Base-by-base conservation (phyloP, 176 grass and related monocot species). In the Carex littledalei region DNA sequence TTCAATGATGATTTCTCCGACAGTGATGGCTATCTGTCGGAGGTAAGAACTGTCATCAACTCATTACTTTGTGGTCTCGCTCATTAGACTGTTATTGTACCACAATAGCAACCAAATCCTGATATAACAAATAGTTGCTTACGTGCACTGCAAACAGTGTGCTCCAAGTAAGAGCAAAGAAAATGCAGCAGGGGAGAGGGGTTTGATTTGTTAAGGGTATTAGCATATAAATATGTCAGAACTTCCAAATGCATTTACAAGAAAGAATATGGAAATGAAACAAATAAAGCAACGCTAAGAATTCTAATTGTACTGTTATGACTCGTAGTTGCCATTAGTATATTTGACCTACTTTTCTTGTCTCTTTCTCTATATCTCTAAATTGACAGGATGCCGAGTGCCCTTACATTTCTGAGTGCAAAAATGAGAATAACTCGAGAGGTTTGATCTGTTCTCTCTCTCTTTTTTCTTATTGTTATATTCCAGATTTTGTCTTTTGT, bases 21-120 rank as follows among this genome's bases (percentile, higher is more conserved):
- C 62, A 91, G 93, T 80, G 91, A 94, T 82, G 93, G 85, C 76
- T 99, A 94, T 92, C 87, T 99, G 47, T 88, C 93, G 52, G 96
- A 95, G 93, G 95, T 94, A 81, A 80, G 41, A 50, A 21, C 43
- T 20, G n/a, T 74, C 17, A 20, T 9, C 8, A 49, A 74, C n/a
- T 74, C 41, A 22, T 18, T 50, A 50, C 70, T 74, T 74, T 24
- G 37, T 41, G 18, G 4, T 22, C 1, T n/a, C 3, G 3, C 9
- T 72, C 18, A 22, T 74, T 74, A 21, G 41, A 49, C 41, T 50
- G 41, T 47, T 47, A 50, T 49, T 47, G n/a, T 74, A 74, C 41
- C 3, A 8, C 29, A 50, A 18, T 22, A 74, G 8, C 39, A 74
- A 41, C 67, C 41, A 21, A 49, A 74, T n/a, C 70, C n/a, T 74